Conservation (phyloP, 148 eudicot genomes). For the Rhododendron vialii region DNA sequence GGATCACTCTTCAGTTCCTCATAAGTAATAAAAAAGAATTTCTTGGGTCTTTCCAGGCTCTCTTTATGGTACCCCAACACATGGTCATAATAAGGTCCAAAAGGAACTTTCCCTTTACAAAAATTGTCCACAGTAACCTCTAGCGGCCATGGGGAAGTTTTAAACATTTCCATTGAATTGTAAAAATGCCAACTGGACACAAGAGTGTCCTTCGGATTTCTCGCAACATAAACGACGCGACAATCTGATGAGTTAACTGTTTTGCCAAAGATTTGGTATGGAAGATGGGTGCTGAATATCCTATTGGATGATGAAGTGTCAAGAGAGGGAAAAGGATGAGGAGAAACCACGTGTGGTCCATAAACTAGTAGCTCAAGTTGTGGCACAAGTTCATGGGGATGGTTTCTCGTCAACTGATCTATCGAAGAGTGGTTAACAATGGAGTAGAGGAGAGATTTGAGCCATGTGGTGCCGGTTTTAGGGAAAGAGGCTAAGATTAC, state of each 20-base stretch:
- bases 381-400: background rate
- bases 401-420: background rate
- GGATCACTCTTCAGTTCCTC: background rate
- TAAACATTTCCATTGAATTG: background rate
- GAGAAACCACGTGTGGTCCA: background rate
- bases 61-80: conserved; percentile 20
- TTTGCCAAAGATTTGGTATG: conserved; percentile 10
- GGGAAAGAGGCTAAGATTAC: conserved; percentile 21
- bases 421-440: background rate
- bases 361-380: background rate
- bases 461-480: background rate
- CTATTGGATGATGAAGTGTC: conserved; percentile 4
- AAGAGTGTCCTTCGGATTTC: too few relatives aligned
- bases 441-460: background rate
- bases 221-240: too few relatives aligned
- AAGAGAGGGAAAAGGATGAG: background rate
- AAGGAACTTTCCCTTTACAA: conserved; percentile 5
- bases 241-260: too few relatives aligned
- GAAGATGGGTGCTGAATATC: conserved; percentile 23
- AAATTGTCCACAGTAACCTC: conserved; percentile 26
- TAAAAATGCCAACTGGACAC: too few relatives aligned
- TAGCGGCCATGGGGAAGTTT: background rate
- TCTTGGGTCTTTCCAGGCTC: conserved; percentile 21
- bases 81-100: conserved; percentile 28
- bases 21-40: conserved; percentile 12